These are phyloP conservation scores for Hymenoscyphus occultus DNA, from an alignment of 2,329 filamentous ascomycete genomes.

Conservation along the genomic window DNA sequence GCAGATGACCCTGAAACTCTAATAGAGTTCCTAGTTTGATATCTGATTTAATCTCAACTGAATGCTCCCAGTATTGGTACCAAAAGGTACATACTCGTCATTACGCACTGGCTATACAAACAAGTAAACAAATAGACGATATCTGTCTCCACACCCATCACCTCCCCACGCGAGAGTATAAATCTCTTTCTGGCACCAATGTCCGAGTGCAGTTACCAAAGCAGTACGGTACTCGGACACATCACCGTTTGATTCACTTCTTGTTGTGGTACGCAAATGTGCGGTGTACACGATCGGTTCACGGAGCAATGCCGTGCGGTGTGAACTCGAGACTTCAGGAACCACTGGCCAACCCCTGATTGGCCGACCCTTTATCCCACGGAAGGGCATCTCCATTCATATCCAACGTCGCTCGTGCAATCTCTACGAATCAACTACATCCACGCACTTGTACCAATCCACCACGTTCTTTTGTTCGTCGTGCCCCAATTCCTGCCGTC, in stretches of 20 bases:
- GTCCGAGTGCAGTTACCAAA: neutral
- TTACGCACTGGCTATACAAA: neutral
- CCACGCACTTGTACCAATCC: neutral
- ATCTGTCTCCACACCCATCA: neutral
- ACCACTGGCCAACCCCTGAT: neutral
- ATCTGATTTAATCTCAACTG: neutral
- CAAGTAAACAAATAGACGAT: neutral
- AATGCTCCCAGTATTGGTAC: neutral
- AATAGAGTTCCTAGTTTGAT: neutral
- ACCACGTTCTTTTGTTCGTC: neutral
- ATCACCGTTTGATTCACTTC: neutral
- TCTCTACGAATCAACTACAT: conserved; percentile 3
- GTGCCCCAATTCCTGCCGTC: neutral
- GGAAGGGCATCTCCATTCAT: neutral
- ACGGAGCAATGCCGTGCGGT: neutral
- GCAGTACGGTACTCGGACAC: neutral
- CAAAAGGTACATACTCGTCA: neutral
- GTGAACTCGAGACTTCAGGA: conserved; percentile 1
- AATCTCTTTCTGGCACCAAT: neutral
- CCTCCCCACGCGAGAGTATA: neutral
- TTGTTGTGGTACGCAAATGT: neutral
- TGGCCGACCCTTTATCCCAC: neutral
- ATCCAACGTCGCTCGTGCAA: neutral
- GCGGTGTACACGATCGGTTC: neutral
- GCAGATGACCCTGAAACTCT: neutral